phyloP scores from a whole-genome alignment of 2,329 filamentous ascomycete species.

The Furcasterigmium sp. region DNA sequence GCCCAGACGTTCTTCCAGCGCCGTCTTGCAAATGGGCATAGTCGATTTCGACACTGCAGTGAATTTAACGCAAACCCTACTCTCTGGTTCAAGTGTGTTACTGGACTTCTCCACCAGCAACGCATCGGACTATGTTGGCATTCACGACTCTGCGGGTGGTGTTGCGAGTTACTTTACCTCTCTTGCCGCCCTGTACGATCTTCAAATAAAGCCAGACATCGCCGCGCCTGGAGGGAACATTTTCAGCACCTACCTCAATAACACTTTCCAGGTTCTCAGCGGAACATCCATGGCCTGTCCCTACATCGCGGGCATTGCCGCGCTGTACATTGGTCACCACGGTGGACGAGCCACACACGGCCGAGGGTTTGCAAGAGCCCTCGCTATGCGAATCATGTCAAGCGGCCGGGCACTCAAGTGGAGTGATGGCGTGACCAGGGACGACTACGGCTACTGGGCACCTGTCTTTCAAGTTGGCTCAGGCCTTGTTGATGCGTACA shows the following conservation, averaged over 20 bases:
- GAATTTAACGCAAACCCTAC: neutral
- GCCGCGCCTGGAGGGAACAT: slow-evolving; percentile 44
- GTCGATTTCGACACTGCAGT: neutral
- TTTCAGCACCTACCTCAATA: slow-evolving; percentile 40
- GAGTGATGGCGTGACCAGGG: slow-evolving; percentile 15
- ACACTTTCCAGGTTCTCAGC: slow-evolving; percentile 37
- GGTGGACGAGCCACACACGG: slow-evolving; percentile 35
- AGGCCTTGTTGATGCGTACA: slow-evolving; percentile 40
- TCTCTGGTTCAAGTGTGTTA: neutral
- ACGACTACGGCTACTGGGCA: slow-evolving; percentile 12
- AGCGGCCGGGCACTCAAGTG: slow-evolving; percentile 29
- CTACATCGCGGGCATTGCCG: slow-evolving; percentile 46
- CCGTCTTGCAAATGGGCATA: neutral
- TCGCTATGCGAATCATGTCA: slow-evolving; percentile 20
- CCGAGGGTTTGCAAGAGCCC: slow-evolving; percentile 15
- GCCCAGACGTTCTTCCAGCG: neutral
- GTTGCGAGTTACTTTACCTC: slow-evolving; percentile 40
- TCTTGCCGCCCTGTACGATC: slow-evolving; percentile 47
- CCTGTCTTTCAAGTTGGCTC: slow-evolving; percentile 38
- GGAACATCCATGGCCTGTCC: slow-evolving; percentile 55
- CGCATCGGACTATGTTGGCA: neutral
- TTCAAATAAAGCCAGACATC: slow-evolving; percentile 45
- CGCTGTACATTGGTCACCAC: slow-evolving; percentile 35
- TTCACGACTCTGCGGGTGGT: slow-evolving; percentile 19
- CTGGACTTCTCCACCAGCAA: neutral